phyloP scores from a whole-genome alignment of 176 grass and related monocot genomes.

The Typha latifolia region DNA sequence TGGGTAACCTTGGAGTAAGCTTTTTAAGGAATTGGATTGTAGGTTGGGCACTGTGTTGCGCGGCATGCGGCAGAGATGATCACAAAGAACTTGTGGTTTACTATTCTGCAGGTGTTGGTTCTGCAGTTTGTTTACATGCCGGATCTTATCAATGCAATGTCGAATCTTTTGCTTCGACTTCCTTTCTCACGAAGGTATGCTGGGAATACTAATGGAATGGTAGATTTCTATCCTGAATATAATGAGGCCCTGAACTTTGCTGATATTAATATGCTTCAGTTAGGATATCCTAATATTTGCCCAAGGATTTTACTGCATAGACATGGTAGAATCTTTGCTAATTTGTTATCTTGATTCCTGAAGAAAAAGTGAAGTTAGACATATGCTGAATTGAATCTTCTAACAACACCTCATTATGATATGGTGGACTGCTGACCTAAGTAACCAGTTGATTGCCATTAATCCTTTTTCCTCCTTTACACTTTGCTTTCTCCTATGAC shows the following conservation, averaged over 20 bases:
- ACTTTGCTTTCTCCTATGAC: no score
- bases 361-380: no score
- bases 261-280: no score
- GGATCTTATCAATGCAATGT: constrained; percentile 67
- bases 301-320: no score
- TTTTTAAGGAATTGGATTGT: constrained; percentile 11
- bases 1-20: not conserved
- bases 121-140: constrained; percentile 87
- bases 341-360: no score
- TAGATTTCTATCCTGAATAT: not conserved
- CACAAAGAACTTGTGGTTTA: constrained; percentile 58
- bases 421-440: no score
- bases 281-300: no score
- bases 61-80: constrained; percentile 69
- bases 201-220: not conserved
- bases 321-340: no score
- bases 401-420: no score
- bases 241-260: not conserved
- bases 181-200: constrained; percentile 84
- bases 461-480: no score
- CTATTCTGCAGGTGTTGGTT: constrained; percentile 53
- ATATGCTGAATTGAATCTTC: no score
- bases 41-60: constrained; percentile 78
- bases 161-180: constrained; percentile 60
- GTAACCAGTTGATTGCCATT: no score